Evolutionary conservation across 2,329 filamentous ascomycete genomes (phyloP).

Genomic region (Fusarium citri): DNA sequence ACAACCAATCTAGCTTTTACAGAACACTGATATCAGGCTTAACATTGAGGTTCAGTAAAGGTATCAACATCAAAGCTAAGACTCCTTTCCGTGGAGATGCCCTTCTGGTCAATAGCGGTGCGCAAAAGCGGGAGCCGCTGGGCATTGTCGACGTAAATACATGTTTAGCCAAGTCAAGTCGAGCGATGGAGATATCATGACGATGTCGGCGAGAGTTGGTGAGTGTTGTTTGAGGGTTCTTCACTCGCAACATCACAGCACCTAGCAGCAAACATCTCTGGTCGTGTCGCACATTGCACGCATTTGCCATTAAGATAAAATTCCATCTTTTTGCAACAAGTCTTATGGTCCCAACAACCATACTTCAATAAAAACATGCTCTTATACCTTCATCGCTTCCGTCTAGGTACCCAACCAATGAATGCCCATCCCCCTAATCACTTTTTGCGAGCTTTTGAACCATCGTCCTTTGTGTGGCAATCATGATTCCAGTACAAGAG

Average conservation of each 20-base stretch:
- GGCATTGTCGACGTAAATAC: background rate
- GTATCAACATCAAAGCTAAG: background rate
- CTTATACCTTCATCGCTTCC: constrained; percentile 37
- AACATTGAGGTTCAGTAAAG: background rate
- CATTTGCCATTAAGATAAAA: constrained; percentile 1
- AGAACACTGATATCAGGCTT: background rate
- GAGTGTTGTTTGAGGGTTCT: background rate
- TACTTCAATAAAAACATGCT: constrained; percentile 37
- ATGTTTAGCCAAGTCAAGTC: background rate
- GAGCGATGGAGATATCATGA: background rate
- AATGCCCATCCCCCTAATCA: constrained; percentile 6
- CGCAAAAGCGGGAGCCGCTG: background rate
- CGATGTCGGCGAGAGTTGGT: background rate
- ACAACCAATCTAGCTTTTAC: background rate
- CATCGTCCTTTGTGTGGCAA: constrained; percentile 8
- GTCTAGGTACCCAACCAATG: constrained; percentile 27
- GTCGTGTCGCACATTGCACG: background rate
- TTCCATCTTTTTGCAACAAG: constrained; percentile 36
- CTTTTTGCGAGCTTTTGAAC: constrained; percentile 6
- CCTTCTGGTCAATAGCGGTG: background rate
- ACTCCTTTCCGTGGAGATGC: background rate
- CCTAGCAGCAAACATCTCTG: background rate
- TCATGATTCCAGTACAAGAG: constrained; percentile 18
- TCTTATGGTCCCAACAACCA: constrained; percentile 32
- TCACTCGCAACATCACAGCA: background rate